Evolutionary conservation across 306 rosid species (phyloP), one percentile per base, ranked within the genome.

Genomic region (Sicyos baderoa): DNA sequence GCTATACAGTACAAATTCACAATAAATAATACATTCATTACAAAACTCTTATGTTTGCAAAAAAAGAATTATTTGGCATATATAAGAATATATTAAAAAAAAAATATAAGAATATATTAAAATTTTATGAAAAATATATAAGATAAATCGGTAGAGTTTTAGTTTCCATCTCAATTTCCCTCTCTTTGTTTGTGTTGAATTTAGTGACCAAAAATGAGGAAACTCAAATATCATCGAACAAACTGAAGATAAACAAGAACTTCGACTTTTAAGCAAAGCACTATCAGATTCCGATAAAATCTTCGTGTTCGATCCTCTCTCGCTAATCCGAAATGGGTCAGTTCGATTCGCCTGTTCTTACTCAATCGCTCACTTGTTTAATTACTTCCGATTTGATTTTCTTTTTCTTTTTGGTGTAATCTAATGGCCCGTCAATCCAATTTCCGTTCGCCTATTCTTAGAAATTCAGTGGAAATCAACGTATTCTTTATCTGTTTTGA

Each of bases 231-330:
- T 35, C 42, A 56, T 15, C 62, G 15, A 19, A 3, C 10, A 0
- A 29, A 55, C 22, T 55, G 61, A 56, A 56, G 65, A 29, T 59
- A 59, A 59, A 59, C 45, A 58, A 58, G 37, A 54, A 54, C 29
- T 21, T 19, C n/a, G 12, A 58, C n/a, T 16, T 61, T 62, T 42
- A 9, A 35, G 29, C n/a, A 17, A 42, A 44, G 17, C 69, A 40
- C 27, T 5, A 6, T 5, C 70, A 19, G 17, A 42, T 42, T 18
- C 32, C 69, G 32, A 63, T 63, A n/a, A 45, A 63, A 11, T 12
- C 53, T 10, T 9, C 51, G 4, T 52, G 29, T 63, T 40, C 69
- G 68, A 12, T 18, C 5, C 19, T 64, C 54, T 19, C 53, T 13
- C 54, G 52, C 35, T 13, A 21, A 64, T 61, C 0, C 14, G n/a